Evolutionary conservation across 2,329 filamentous ascomycete species (phyloP).

Genomic region (Talaromyces sp.): DNA sequence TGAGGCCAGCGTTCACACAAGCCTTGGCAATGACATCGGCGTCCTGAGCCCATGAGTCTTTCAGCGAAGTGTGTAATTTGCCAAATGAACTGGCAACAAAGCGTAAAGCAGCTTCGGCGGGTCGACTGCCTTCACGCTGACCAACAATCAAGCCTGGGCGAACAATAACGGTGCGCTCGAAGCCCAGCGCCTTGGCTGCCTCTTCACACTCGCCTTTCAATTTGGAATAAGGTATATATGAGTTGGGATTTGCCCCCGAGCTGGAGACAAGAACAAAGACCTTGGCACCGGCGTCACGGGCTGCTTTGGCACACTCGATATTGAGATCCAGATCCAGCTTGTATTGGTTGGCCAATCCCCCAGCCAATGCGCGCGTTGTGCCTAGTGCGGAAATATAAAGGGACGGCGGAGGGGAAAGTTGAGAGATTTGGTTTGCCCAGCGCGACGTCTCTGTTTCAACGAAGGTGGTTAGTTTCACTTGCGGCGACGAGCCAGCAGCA

Average conservation of each 20-base stretch:
- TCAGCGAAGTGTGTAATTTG: constrained; percentile 46
- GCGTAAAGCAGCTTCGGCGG: constrained; percentile 53
- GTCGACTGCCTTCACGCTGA: constrained; percentile 56
- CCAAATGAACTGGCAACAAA: constrained; percentile 54
- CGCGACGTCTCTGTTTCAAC: constrained; percentile 61
- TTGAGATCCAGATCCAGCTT: constrained; percentile 87
- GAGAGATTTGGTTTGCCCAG: constrained; percentile 60
- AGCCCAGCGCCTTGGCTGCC: constrained; percentile 62
- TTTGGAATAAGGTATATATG: constrained; percentile 50
- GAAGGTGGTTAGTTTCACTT: constrained; percentile 60
- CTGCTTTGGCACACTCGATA: constrained; percentile 67
- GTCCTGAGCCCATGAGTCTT: constrained; percentile 68
- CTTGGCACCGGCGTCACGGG: constrained; percentile 64
- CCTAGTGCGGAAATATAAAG: constrained; percentile 74
- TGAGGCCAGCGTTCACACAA: constrained; percentile 32
- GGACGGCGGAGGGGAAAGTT: constrained; percentile 51
- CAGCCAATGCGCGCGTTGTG: constrained; percentile 71
- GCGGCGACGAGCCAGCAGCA: constrained; percentile 41
- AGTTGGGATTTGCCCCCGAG: constrained; percentile 47
- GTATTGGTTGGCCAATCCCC: constrained; percentile 72
- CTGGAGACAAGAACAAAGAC: constrained; percentile 74
- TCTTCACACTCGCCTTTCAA: constrained; percentile 93
- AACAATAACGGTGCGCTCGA: constrained; percentile 71
- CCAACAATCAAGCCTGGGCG: constrained; percentile 73
- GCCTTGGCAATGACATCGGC: constrained; percentile 59